Percentiles rank a stretch among this genome's conserved stretches.
These are phyloP conservation scores for Yamadazyma jaroonii DNA, from an alignment of 1,139 yeast genomes.

Conservation along the genomic window DNA sequence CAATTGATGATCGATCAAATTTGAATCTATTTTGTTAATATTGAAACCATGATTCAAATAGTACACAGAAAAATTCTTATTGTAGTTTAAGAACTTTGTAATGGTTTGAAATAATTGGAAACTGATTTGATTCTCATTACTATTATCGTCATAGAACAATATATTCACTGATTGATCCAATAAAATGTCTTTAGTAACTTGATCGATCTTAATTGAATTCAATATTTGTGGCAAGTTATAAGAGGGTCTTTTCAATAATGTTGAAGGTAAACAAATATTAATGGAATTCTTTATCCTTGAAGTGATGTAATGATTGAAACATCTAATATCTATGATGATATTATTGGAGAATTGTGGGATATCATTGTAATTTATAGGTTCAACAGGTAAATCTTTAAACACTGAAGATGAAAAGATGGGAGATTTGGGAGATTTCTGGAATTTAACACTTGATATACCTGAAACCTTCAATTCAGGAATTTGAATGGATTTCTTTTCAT, in stretches of 20 bases:
- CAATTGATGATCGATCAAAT: conserved; percentile 11
- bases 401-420: conserved; percentile 4
- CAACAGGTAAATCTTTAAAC: conserved; percentile 5
- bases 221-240: conserved; percentile 30
- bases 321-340: conserved; percentile 36
- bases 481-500: neutral
- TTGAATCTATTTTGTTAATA: conserved; percentile 5
- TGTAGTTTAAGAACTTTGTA: conserved; percentile 31
- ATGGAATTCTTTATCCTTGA: conserved; percentile 28
- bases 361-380: neutral
- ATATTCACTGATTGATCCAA: conserved; percentile 20
- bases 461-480: conserved; percentile 7
- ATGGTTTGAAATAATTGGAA: conserved; percentile 41
- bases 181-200: conserved; percentile 16
- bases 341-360: neutral
- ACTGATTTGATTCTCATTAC: conserved; percentile 26
- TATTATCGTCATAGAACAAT: conserved; percentile 50
- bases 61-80: conserved; percentile 25
- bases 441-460: conserved; percentile 2
- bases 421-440: conserved; percentile 6
- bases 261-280: conserved; percentile 42
- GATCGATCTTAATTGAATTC: conserved; percentile 25
- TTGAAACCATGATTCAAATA: conserved; percentile 40
- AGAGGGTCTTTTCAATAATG: conserved; percentile 36
- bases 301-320: conserved; percentile 31